These are phyloP conservation scores for Tritrichomonas musculus DNA, from an alignment of 208 protist species.

Conservation along the genomic window DNA sequence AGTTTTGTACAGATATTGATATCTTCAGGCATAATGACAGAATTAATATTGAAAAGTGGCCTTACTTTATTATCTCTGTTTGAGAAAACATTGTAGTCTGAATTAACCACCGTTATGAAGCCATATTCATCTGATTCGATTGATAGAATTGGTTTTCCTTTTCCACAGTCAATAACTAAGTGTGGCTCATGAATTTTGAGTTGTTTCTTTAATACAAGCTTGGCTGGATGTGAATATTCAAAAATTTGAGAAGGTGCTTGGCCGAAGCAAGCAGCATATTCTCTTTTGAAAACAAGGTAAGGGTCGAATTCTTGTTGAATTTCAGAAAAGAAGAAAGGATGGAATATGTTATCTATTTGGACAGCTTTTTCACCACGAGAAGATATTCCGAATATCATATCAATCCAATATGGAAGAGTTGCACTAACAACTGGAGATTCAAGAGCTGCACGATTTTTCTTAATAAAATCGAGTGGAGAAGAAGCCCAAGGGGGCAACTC, in stretches of 20 bases:
- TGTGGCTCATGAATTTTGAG: neutral
- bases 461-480: conserved; percentile 45
- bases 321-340: neutral
- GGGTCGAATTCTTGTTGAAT: neutral
- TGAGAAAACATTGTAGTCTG: neutral
- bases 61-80: too few relatives aligned
- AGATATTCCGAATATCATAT: conserved; percentile 83
- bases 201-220: neutral
- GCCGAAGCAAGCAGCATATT: conserved; percentile 21
- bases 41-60: too few relatives aligned
- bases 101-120: neutral
- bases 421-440: conserved; percentile 62
- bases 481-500: conserved; percentile 51
- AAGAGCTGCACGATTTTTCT: conserved; percentile 45
- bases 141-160: neutral
- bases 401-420: conserved; percentile 86
- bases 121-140: neutral
- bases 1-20: too few relatives aligned
- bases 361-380: neutral
- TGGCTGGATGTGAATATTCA: neutral
- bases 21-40: too few relatives aligned
- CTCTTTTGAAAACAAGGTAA: neutral
- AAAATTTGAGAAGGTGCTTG: conserved; percentile 31
- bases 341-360: neutral
- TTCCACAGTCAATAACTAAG: neutral